Base-by-base conservation (phyloP, 2,329 filamentous ascomycete genomes). In the Colletotrichum sp. region DNA sequence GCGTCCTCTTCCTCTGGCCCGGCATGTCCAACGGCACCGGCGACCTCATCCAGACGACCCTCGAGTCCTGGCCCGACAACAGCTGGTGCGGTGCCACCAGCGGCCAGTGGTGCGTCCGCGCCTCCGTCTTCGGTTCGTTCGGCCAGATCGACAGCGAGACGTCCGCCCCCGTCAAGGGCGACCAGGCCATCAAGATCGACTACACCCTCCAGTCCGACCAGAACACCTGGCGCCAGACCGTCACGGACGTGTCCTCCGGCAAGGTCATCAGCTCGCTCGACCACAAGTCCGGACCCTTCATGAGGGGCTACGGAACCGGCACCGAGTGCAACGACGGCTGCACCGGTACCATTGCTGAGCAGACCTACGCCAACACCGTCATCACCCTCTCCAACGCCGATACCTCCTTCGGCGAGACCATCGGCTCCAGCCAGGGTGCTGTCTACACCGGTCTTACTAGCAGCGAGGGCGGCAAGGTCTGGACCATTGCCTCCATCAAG, bases 11-110 rank as follows among this genome's bases (percentile, higher is more conserved):
- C 79, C 82, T 88, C 59, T 87, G 85, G 85, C 86, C 85, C 8
- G 86, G 86, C 7, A 87, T 87, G 84, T 86, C 83, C 74, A 88
- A 87, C 77, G 85, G 86, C 49, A 87, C 86, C 7, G 85, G 86
- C 3, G 83, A 87, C 69, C 80, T 87, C 18, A 79, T 87, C 67
- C 85, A 87, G 75, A 84, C 85, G 0, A 87, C 85, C 0, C 80
- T 87, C 8, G 85, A 88, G 77, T 83, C 81, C 21, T 87, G 85
- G 86, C 78, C 83, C 9, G 80, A 81, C 69, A 87, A 87, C 77
- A 77, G 78, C 28, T 87, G 85, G 85, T 87, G 86, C 75, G 85
- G 85, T 49, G 86, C 84, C 18, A 73, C 52, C 3, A 77, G 80
- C 3, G 84, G 83, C 8, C 80, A 87, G 78, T 87, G 79, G 79